Evolutionary conservation across 208 protist species (phyloP).

Genomic region (Leptomonas seymouri): DNA sequence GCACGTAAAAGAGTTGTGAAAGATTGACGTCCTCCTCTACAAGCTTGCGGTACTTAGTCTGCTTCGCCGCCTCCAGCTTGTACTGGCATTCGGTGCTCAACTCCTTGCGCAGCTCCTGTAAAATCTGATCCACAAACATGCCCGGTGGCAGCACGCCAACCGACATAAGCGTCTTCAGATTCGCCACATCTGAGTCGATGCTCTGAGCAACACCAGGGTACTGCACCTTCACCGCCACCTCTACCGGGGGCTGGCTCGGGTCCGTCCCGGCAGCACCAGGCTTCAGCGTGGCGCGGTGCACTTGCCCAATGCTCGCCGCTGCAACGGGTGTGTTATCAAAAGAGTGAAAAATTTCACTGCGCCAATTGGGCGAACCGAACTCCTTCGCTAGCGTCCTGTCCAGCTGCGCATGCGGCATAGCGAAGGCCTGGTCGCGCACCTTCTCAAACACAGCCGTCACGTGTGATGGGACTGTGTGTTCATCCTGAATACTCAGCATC

Average conservation of each 20-base stretch:
- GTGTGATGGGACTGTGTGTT: constrained; percentile 67
- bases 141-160: constrained; percentile 72
- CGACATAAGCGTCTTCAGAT: constrained; percentile 83
- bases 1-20: constrained; percentile 65
- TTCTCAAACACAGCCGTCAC: constrained; percentile 76
- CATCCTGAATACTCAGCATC: constrained; percentile 94
- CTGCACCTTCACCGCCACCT: constrained; percentile 94
- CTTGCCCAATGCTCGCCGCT: constrained; percentile 97
- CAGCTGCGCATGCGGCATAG: constrained; percentile 83
- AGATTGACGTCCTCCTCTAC: constrained; percentile 46
- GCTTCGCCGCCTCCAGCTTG: constrained; percentile 69
- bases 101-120: constrained; percentile 76
- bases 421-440: constrained; percentile 86
- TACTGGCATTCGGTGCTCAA: constrained; percentile 75
- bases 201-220: constrained; percentile 82
- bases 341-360: constrained; percentile 48
- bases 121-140: constrained; percentile 86
- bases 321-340: constrained; percentile 94
- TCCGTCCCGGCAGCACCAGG: constrained; percentile 41
- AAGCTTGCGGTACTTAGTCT: constrained; percentile 55
- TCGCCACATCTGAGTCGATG: constrained; percentile 91
- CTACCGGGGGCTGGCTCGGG: constrained; percentile 47
- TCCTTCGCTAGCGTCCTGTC: constrained; percentile 46
- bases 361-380: constrained; percentile 55
- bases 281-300: constrained; percentile 74